Percentiles rank a stretch among this genome's conserved stretches.
phyloP scores from a whole-genome alignment of 345 rosid species.

The Eucalyptus microcorys region DNA sequence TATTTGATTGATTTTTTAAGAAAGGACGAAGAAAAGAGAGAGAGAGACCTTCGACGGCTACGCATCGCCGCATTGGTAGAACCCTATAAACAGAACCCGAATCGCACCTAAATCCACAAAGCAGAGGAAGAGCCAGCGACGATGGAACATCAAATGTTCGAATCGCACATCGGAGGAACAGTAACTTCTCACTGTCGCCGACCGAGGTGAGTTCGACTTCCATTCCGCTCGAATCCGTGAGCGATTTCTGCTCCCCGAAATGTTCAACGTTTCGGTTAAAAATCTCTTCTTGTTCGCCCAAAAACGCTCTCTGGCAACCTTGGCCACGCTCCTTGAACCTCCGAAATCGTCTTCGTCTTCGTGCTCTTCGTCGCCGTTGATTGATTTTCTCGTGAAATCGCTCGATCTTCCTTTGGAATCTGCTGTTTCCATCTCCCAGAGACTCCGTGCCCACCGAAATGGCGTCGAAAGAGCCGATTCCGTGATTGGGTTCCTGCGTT shows the following conservation, averaged over 20 bases:
- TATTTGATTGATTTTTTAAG: not conserved
- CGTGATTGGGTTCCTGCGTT: not conserved
- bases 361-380: not conserved
- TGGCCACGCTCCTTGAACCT: not conserved
- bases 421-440: not conserved
- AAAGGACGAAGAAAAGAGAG: not conserved
- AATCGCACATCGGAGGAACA: not conserved
- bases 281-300: not conserved
- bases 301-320: not conserved
- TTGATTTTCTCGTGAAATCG: not conserved
- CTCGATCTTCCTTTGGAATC: conserved; percentile 12
- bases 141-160: not conserved
- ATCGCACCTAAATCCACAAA: not conserved
- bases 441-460: not conserved
- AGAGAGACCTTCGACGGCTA: not conserved
- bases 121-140: not conserved
- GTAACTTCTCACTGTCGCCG: not conserved
- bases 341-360: not conserved
- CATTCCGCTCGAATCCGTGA: too few species aligned
- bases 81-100: not conserved
- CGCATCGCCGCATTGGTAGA: not conserved
- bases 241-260: not conserved
- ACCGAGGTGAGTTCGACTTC: not conserved
- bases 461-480: not conserved
- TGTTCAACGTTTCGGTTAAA: not conserved